These are phyloP conservation scores for Solanum sejunctum DNA, from an alignment of 257 asterid species.

Conservation along the genomic window DNA sequence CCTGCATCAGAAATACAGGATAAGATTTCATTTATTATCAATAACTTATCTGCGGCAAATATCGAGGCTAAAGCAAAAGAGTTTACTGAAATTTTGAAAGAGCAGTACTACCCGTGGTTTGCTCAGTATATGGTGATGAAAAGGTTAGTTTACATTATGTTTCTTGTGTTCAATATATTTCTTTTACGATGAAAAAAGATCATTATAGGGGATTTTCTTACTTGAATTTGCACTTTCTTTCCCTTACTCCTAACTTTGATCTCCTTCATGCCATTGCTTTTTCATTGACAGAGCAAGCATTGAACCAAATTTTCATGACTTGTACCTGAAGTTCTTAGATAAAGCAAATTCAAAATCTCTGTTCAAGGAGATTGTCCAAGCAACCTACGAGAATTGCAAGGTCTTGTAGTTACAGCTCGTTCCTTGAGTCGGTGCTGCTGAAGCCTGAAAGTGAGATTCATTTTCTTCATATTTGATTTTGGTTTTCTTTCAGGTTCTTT, in stretches of 20 bases:
- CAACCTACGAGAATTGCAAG: conserved; percentile 99
- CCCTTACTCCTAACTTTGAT: neutral
- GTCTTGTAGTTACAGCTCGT: conserved; percentile 15
- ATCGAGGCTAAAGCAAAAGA: conserved; percentile 89
- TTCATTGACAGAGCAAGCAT: conserved; percentile 75
- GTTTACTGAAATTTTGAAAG: conserved; percentile 56
- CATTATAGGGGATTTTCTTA: neutral
- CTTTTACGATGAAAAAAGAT: neutral
- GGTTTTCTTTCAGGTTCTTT: conserved; percentile 60
- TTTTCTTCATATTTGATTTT: conserved; percentile 1
- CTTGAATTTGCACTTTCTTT: neutral
- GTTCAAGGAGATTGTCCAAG: conserved; percentile 64
- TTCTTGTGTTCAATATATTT: neutral
- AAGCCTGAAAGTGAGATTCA: neutral
- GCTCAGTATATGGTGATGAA: conserved; percentile 99
- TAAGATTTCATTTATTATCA: conserved; percentile 74
- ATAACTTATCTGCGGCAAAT: conserved; percentile 76
- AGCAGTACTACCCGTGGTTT: conserved; percentile 87
- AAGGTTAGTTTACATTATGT: conserved; percentile 30
- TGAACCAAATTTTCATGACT: conserved; percentile 91
- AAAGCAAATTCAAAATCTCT: conserved; percentile 71
- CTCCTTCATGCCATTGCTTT: neutral
- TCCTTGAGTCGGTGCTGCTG: neutral
- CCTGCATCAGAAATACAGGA: conserved; percentile 93
- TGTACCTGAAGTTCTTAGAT: conserved; percentile 91